Percentiles rank a stretch among this genome's conserved stretches.
Evolutionary conservation across 2,329 filamentous ascomycete species (phyloP).

Genomic region (Ceratocystis colombiana): DNA sequence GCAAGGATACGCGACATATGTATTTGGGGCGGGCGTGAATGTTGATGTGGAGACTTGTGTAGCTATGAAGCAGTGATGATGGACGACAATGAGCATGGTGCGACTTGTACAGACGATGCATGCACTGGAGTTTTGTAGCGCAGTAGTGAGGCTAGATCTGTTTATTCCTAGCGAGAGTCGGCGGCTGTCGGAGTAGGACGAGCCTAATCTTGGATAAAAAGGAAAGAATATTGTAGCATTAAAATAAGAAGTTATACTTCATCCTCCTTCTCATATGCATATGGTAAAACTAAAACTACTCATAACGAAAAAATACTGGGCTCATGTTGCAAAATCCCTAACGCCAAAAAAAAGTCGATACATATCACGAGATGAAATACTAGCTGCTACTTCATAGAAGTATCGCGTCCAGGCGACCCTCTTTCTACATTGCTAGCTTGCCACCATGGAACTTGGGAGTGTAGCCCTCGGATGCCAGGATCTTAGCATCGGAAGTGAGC

Average conservation of each 20-base stretch:
- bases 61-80: neutral
- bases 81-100: neutral
- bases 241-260: conserved; percentile 1
- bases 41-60: neutral
- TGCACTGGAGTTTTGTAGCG: neutral
- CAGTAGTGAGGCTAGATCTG: neutral
- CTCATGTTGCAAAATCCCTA: neutral
- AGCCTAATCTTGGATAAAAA: neutral
- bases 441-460: conserved; percentile 42
- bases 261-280: conserved; percentile 6
- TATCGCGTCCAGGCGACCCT: too few species aligned
- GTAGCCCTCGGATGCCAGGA: conserved; percentile 30
- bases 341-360: conserved; percentile 10
- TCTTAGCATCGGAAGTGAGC: conserved; percentile 29
- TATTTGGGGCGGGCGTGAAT: neutral
- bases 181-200: neutral
- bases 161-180: neutral
- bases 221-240: neutral
- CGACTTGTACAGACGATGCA: neutral
- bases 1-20: neutral
- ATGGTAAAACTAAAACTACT: neutral
- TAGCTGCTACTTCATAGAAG: neutral
- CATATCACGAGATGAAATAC: neutral
- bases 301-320: neutral
- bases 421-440: conserved; percentile 38